Base-by-base conservation (phyloP, 2,329 filamentous ascomycete species). In the Trichoderma atroviride region DNA sequence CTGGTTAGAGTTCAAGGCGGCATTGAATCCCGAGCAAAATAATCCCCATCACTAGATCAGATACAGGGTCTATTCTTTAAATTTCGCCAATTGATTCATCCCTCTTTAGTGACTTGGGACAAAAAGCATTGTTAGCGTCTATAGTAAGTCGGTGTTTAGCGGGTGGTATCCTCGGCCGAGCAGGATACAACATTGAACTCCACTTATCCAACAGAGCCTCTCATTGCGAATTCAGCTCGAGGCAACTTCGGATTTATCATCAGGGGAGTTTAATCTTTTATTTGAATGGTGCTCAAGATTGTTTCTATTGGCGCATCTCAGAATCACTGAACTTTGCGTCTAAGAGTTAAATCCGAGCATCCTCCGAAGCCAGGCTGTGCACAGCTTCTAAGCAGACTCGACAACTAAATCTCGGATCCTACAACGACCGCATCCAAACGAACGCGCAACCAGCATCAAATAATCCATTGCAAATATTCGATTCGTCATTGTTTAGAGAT, bases 81-180 rank as follows among this genome's bases (percentile, higher is more conserved):
- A 43, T 43, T 43, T 2, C 19, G 31, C 19, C 27, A 3, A 40
- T 11, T 47, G 9, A 24, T 57, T 22, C 22, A 24, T 5, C 9
- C 24, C n/a, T 3, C 14, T 22, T 1, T 14, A 47, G n/a, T n/a
- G 24, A 50, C 24, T 50, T 10, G 5, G n/a, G n/a, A 50, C 14
- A 5, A 50, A 4, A 24, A 4, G n/a, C 47, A 13, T 5, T 3
- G 10, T 50, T 58, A 22, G 31, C 10, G 31, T 24, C 10, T 58
- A 11, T 13, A 2, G 47, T 22, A 50, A 29, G 22, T 63, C 62
- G 62, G 62, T 24, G 50, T 56, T 65, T 56, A 65, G 27, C 62
- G 52, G 62, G 62, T 5, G 24, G 24, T 65, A 65, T 29, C 33
- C 50, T 65, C 62, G 62, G 62, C 62, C 62, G 62, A 65, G 31